Evolutionary conservation across 371 early-diverging fungal species (phyloP).

Genomic region (Mucor lusitanicus): DNA sequence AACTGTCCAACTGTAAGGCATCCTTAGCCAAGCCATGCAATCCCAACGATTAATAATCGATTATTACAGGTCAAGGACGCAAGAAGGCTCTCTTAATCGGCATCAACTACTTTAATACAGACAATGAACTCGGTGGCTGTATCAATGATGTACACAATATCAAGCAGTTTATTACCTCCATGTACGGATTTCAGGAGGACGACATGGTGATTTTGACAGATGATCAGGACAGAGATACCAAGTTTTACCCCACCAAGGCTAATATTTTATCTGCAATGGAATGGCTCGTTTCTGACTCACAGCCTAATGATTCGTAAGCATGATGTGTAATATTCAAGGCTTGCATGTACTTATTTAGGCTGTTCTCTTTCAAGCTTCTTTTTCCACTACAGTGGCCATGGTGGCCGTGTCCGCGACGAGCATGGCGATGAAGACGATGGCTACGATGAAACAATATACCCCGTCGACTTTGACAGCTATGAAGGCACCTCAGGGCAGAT

Average conservation of each 20-base stretch:
- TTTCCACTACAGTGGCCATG: conserved; percentile 93
- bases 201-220: conserved; percentile 88
- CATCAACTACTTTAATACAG: conserved; percentile 85
- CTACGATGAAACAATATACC: conserved; percentile 61
- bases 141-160: conserved; percentile 93
- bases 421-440: conserved; percentile 90
- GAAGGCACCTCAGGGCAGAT: conserved; percentile 74
- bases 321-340: not conserved
- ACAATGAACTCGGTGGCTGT: conserved; percentile 73
- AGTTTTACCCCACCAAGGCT: conserved; percentile 71
- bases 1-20: conserved; percentile 60
- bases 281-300: conserved; percentile 86
- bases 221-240: conserved; percentile 66
- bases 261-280: conserved; percentile 85
- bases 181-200: conserved; percentile 67
- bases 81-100: conserved; percentile 89
- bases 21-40: not conserved
- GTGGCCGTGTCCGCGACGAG: conserved; percentile 66
- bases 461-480: conserved; percentile 74
- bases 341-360: not conserved
- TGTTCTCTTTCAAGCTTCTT: conserved; percentile 54
- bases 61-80: conserved; percentile 50
- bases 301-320: conserved; percentile 79
- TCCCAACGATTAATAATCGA: not conserved
- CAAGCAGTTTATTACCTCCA: conserved; percentile 64